Base-by-base conservation (phyloP, 2,329 filamentous ascomycete species). In the Talaromyces sp. region DNA sequence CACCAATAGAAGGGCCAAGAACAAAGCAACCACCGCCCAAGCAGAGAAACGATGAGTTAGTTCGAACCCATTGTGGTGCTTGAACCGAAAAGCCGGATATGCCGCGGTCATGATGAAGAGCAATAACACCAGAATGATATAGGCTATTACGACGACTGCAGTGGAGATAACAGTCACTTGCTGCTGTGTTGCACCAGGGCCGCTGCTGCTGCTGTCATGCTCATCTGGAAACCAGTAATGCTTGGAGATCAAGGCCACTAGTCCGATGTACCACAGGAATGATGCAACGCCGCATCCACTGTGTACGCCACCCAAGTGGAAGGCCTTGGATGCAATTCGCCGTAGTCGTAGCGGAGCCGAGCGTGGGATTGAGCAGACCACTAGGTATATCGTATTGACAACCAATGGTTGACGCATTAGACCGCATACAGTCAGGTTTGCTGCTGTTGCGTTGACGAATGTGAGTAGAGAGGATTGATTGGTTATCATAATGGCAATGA, bases 31-130 rank as follows among this genome's bases (percentile, higher is more conserved):
- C 10, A 86, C 81, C 11, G 83, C 81, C 90, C 90, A 93, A n/a
- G 89, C 90, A 5, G 84, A 84, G 74, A 90, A 92, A 57, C 90
- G 88, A 76, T 93, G 90, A 56, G 85, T 84, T 57, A 85, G 77
- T 78, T 93, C 90, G 73, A 92, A 93, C 64, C 83, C 75, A 75
- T 93, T 85, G 78, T 93, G 90, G 67, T 83, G 81, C 56, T 81
- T 83, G 69, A 82, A 80, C 24, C 90, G 86, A 69, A 92, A 81
- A 10, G 75, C 73, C 3, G 90, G 90, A 73, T 89, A 84, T 1
- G 90, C 88, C 60, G 87, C 85, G 56, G 80, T 77, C 60, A 90
- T 81, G 71, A 92, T 89, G 45, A 79, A 71, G 63, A 85, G 70
- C 69, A 90, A 81, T 60, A 91, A 80, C 1, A 79, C 73, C 52